Evolutionary conservation across 345 rosid genomes (phyloP).

Genomic region (Pugionium dolabratum): DNA sequence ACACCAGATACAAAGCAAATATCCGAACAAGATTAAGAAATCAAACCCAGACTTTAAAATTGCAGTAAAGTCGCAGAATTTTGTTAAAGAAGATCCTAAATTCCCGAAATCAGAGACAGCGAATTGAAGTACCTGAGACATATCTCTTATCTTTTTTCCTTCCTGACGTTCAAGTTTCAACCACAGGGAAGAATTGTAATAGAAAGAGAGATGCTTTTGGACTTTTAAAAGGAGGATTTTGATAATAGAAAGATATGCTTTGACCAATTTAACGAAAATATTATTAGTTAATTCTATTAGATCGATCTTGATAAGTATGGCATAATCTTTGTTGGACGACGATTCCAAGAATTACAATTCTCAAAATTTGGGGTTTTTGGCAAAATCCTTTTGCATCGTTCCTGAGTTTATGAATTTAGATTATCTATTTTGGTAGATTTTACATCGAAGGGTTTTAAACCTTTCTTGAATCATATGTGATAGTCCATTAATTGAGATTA

Average conservation of each 20-base stretch:
- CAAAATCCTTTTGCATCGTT: too few species aligned
- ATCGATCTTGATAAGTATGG: too few species aligned
- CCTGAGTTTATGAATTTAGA: too few species aligned
- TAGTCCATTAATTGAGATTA: too few species aligned
- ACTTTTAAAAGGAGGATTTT: background rate
- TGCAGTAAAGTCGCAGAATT: slow-evolving; percentile 7
- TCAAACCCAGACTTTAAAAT: slow-evolving; percentile 8
- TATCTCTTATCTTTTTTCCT: slow-evolving; percentile 14
- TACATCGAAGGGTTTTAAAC: too few species aligned
- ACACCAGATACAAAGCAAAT: background rate
- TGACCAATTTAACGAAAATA: slow-evolving; percentile 17
- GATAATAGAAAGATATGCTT: background rate
- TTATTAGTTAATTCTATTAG: too few species aligned
- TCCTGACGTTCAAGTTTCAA: slow-evolving; percentile 9
- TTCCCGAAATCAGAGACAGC: background rate
- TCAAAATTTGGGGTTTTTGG: too few species aligned
- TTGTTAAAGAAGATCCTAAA: background rate
- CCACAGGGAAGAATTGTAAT: background rate
- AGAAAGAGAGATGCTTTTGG: background rate
- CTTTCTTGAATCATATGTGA: too few species aligned
- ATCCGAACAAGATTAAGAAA: slow-evolving; percentile 6
- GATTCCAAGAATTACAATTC: too few species aligned
- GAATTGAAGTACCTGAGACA: slow-evolving; percentile 29
- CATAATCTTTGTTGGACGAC: too few species aligned
- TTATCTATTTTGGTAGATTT: too few species aligned